Percentiles rank a stretch among this genome's conserved stretches.
Evolutionary conservation across 345 rosid species (phyloP).

Genomic region (Salix viminalis): DNA sequence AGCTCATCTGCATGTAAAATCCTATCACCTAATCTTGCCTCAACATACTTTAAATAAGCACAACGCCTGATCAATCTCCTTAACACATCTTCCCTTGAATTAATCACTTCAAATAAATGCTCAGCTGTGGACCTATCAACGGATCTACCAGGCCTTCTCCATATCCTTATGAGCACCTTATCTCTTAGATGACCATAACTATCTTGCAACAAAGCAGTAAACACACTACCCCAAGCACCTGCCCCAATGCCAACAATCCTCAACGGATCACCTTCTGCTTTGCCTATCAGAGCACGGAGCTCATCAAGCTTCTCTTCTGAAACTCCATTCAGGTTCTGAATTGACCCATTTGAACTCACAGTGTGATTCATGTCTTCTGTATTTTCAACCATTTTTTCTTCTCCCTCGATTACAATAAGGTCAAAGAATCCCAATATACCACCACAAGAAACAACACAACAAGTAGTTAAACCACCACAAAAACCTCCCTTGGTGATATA

Average conservation of each 20-base stretch:
- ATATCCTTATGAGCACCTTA: slow-evolving; percentile 80
- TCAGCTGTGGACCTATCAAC: slow-evolving; percentile 77
- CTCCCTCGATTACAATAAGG: background rate
- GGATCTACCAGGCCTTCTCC: slow-evolving; percentile 85
- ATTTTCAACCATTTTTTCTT: slow-evolving; percentile 44
- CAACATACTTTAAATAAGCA: slow-evolving; percentile 90
- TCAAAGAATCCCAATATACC: background rate
- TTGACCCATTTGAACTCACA: slow-evolving; percentile 39
- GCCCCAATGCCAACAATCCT: slow-evolving; percentile 92
- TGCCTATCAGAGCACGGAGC: slow-evolving; percentile 36
- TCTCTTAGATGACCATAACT: slow-evolving; percentile 75
- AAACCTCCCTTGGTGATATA: background rate
- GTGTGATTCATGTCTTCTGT: slow-evolving; percentile 26
- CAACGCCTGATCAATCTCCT: slow-evolving; percentile 92
- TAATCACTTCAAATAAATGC: slow-evolving; percentile 92
- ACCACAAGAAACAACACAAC: background rate
- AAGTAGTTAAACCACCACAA: background rate
- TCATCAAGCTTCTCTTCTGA: slow-evolving; percentile 23
- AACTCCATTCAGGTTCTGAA: slow-evolving; percentile 1
- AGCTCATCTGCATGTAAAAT: slow-evolving; percentile 82
- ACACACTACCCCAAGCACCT: slow-evolving; percentile 99
- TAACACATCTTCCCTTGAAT: slow-evolving; percentile 84
- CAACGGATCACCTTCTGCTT: slow-evolving; percentile 74
- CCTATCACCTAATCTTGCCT: slow-evolving; percentile 92
- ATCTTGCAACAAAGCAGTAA: slow-evolving; percentile 84